Evolutionary conservation across 208 protist genomes (phyloP), one percentile per base, ranked within the genome.

Genomic region (Acanthamoeba lenticulata): DNA sequence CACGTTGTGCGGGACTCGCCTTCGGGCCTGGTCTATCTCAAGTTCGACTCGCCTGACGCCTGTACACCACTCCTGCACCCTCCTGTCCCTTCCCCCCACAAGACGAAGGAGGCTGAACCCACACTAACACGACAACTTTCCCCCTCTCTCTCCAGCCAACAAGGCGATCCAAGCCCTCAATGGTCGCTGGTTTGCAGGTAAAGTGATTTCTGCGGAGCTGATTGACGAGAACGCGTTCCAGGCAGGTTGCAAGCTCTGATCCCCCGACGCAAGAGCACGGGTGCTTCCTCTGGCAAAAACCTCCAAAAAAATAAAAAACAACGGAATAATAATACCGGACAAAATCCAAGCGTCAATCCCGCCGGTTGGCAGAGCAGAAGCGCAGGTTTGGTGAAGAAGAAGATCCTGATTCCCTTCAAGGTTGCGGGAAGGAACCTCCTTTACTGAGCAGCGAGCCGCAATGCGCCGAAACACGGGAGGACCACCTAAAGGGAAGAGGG

Each of bases 11-110:
- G 40, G 24, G 57, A 94, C 36, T 74, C 81, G 15, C 65, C 95
- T 13, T 85, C 74, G 19, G 95, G 95, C 34, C 47, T 94, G 19
- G 95, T 96, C 42, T 96, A 95, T 44, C 29, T 96, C n/a, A 67
- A 44, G 49, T 95, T 96, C 34, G 94, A 89, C 4, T 32, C 60
- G 1, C 6, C 67, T 38, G 74, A 92, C 4, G 45, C 38, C 19
- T 81, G 72, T 65, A 47, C 49, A 29, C 34, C 67, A 5, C 67
- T 24, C 24, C 6, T 21, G 3, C 67, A 44, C 32, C 67, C 11
- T 21, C 3, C 36, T 32, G 2, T 11, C 15, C 5, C 65, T 17
- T 21, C 3, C 57, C 17, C 45, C 40, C 6, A 79, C 2, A n/a
- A 45, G 19, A 45, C 69, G 69, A 47, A 60, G 7, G 29, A 47